phyloP scores from a whole-genome alignment of 1,284 basidiomycete species.

The Termitomyces sp. region DNA sequence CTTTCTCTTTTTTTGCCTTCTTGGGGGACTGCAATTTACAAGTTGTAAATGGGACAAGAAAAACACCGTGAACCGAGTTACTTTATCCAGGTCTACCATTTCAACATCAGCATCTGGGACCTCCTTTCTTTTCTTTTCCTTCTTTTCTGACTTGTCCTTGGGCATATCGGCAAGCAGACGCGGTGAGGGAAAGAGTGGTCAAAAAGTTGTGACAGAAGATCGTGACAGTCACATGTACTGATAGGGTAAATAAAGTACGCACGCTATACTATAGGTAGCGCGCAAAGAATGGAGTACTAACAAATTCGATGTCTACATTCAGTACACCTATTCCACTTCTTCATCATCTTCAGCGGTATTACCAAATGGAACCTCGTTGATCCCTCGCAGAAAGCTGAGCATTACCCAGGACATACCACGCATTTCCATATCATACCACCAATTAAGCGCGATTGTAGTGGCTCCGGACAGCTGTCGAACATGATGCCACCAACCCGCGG shows the following conservation, averaged over 20 bases:
- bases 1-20: conserved; percentile 52
- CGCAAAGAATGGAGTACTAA: neutral
- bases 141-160: conserved; percentile 71
- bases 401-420: conserved; percentile 65
- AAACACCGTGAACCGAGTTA: conserved; percentile 20
- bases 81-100: conserved; percentile 46
- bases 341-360: conserved; percentile 27
- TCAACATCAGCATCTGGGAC: conserved; percentile 45
- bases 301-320: neutral
- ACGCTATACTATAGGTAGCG: too few relatives aligned
- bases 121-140: conserved; percentile 55
- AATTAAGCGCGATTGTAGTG: conserved; percentile 76
- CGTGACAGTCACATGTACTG: conserved; percentile 13
- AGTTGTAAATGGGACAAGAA: conserved; percentile 3
- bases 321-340: neutral
- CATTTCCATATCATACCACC: conserved; percentile 83
- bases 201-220: conserved; percentile 21
- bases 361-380: conserved; percentile 30
- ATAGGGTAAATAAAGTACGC: neutral
- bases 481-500: conserved; percentile 89
- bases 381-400: conserved; percentile 55
- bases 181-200: conserved; percentile 5
- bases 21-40: conserved; percentile 40
- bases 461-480: conserved; percentile 58
- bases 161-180: conserved; percentile 35